phyloP scores from a whole-genome alignment of 1,284 basidiomycete species.

The Neotropicomus parvogracilis region DNA sequence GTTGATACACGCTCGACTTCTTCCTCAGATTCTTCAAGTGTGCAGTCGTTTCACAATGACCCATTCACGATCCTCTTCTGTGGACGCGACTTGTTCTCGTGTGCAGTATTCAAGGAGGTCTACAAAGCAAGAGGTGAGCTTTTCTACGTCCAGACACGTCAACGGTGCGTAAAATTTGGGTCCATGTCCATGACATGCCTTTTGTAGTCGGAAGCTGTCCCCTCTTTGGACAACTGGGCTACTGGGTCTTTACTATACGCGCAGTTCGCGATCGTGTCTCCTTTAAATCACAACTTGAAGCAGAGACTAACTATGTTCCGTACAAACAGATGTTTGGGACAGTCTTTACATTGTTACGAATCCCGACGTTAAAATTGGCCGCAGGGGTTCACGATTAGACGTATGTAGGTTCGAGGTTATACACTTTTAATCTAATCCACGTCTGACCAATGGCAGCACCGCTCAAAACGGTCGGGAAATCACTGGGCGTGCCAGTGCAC shows the following conservation, averaged over 20 bases:
- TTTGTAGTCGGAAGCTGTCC: background rate
- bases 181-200: background rate
- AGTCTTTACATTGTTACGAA: conserved; percentile 41
- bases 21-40: background rate
- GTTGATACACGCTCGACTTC: background rate
- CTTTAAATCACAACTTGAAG: background rate
- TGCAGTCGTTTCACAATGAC: conserved; percentile 5
- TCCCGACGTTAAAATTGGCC: conserved; percentile 42
- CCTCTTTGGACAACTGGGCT: background rate
- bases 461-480: conserved; percentile 46
- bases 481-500: conserved; percentile 48
- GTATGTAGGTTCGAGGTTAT: conserved; percentile 20
- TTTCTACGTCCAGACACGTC: background rate
- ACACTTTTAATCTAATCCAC: background rate
- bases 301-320: conserved; percentile 9
- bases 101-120: conserved; percentile 42
- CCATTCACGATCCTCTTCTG: conserved; percentile 51
- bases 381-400: conserved; percentile 30
- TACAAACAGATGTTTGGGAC: conserved; percentile 28
- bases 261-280: too few relatives aligned
- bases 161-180: background rate
- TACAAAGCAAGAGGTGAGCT: conserved; percentile 39
- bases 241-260: background rate
- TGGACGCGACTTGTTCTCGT: conserved; percentile 59
- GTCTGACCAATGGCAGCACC: conserved; percentile 19